phyloP scores from a whole-genome alignment of 2,329 filamentous ascomycete genomes.

The Myriangium duriaei region DNA sequence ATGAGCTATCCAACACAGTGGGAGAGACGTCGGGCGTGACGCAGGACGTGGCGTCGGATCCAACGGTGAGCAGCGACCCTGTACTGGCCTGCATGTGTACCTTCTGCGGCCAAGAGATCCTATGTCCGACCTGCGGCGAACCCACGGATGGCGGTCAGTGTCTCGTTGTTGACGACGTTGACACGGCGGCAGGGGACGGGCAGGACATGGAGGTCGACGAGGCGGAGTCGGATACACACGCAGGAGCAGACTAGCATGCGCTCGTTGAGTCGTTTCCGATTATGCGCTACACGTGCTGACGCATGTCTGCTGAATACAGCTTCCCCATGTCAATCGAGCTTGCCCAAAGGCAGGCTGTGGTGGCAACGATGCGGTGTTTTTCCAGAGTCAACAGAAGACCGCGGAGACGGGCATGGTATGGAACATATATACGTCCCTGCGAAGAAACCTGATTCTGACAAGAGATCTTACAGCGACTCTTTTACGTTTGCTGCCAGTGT shows the following conservation, averaged over 20 bases:
- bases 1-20: slow-evolving; percentile 79
- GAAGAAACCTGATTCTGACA: background rate
- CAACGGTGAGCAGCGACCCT: slow-evolving; percentile 81
- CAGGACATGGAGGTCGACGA: slow-evolving; percentile 15
- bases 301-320: slow-evolving; percentile 40
- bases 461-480: slow-evolving; percentile 30
- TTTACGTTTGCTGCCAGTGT: slow-evolving; percentile 77
- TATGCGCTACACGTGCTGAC: slow-evolving; percentile 20
- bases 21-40: slow-evolving; percentile 95
- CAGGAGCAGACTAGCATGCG: slow-evolving; percentile 12
- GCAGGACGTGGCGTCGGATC: slow-evolving; percentile 92
- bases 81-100: slow-evolving; percentile 39
- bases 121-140: slow-evolving; percentile 40
- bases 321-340: slow-evolving; percentile 74
- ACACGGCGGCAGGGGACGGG: slow-evolving; percentile 20
- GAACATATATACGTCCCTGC: slow-evolving; percentile 1
- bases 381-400: slow-evolving; percentile 95
- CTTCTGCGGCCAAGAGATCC: slow-evolving; percentile 45
- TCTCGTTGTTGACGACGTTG: slow-evolving; percentile 30
- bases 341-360: slow-evolving; percentile 62
- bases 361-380: slow-evolving; percentile 88
- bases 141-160: slow-evolving; percentile 31
- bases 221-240: slow-evolving; percentile 13
- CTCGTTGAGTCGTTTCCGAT: background rate
- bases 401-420: slow-evolving; percentile 97